Conservation (phyloP, 2,329 filamentous ascomycete genomes). For the Pseudogymnoascus sp. region DNA sequence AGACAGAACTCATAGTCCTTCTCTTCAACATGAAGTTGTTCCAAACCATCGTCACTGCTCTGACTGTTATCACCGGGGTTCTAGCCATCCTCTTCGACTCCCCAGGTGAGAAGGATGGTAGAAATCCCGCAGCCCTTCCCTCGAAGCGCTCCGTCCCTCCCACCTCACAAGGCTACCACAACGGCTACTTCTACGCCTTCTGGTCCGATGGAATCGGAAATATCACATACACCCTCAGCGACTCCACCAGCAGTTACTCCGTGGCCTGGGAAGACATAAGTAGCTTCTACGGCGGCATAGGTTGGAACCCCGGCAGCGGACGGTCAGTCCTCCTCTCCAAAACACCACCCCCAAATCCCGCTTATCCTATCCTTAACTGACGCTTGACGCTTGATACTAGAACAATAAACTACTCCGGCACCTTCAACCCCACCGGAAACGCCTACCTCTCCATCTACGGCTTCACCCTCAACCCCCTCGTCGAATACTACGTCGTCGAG, state of each 20-base stretch:
- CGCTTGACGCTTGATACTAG: no score
- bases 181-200: constrained; percentile 52
- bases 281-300: constrained; percentile 42
- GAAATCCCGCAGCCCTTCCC: neutral
- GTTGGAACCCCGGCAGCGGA: constrained; percentile 35
- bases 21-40: neutral
- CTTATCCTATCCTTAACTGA: no score
- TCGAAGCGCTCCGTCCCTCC: constrained; percentile 26
- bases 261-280: constrained; percentile 39
- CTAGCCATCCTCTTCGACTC: neutral
- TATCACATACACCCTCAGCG: constrained; percentile 46
- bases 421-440: constrained; percentile 32
- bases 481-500: constrained; percentile 53
- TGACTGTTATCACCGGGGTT: neutral
- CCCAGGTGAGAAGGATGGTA: neutral
- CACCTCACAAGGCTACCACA: constrained; percentile 43
- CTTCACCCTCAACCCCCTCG: constrained; percentile 41
- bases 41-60: neutral
- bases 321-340: constrained; percentile 20
- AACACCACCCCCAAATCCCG: constrained; percentile 26
- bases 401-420: constrained; percentile 34
- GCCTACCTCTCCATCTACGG: constrained; percentile 49
- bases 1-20: neutral
- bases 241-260: constrained; percentile 39
- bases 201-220: constrained; percentile 45